phyloP scores from a whole-genome alignment of 345 rosid genomes.

The Litchi chinensis region DNA sequence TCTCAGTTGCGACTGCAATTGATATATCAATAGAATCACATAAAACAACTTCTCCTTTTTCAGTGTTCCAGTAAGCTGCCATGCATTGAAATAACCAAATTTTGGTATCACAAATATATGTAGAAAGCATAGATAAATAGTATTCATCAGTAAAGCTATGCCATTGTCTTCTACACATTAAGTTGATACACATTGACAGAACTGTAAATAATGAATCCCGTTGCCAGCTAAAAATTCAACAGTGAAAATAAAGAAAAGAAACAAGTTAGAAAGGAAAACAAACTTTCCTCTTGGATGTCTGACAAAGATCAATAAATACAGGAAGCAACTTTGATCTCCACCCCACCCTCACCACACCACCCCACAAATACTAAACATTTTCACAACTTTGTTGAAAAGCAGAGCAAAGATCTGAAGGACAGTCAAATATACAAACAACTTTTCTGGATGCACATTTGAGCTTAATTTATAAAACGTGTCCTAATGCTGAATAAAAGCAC shows the following conservation, averaged over 20 bases:
- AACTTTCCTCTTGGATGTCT: background rate
- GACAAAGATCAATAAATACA: constrained; percentile 1
- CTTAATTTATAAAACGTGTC: background rate
- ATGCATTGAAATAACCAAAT: constrained; percentile 23
- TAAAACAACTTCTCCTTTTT: constrained; percentile 67
- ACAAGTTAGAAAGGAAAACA: background rate
- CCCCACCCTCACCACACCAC: too few species aligned
- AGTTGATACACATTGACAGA: background rate
- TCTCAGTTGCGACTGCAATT: constrained; percentile 96
- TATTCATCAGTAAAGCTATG: background rate
- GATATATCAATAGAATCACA: constrained; percentile 85
- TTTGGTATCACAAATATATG: constrained; percentile 20
- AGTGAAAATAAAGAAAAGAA: background rate
- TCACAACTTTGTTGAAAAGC: background rate
- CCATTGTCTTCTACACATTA: background rate
- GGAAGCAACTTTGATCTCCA: background rate
- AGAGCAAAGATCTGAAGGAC: background rate
- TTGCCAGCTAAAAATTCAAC: background rate
- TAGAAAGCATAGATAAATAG: background rate
- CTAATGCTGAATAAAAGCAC: background rate
- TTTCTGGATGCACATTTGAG: background rate
- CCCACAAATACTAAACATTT: background rate
- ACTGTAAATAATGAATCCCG: background rate
- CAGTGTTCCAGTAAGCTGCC: constrained; percentile 84
- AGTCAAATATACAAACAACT: background rate